Evolutionary conservation across 306 rosid genomes (phyloP), one percentile per base, ranked within the genome.

Genomic region (Alnus rubra): DNA sequence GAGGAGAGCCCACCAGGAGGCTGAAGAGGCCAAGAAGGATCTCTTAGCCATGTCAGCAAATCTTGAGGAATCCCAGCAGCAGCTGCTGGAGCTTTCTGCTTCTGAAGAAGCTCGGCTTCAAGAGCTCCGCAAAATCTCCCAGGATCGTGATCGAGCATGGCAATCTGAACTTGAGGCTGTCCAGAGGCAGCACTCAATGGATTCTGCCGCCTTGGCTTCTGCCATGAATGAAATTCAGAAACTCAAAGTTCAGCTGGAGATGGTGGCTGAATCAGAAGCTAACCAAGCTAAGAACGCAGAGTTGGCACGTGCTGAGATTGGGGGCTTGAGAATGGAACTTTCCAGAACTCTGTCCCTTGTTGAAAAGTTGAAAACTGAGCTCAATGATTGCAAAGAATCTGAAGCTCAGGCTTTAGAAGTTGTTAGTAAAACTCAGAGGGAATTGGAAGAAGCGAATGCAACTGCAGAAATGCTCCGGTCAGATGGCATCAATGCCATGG

Each of bases 111-210:
- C 75, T 50, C 89, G 97, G 63, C 83, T 93, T 73, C 88, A 83
- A 83, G 98, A 93, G 81, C 90, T 90, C 48, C 87, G 87, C 16
- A 83, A 84, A 76, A 80, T 94, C 65, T 92, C 98, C 58, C 98
- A 94, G 72, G 98, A 90, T 69, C 89, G 97, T 0, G 98, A 94
- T 81, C 78, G 88, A 82, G 98, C 88, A 7, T 94, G 98, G 98
- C 90, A 94, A 60, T 94, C 97, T 23, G 98, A 94, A 73, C 93
- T 94, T 15, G 93, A 90, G 86, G 98, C 97, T 52, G 88, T 91
- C 71, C 94, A 87, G 83, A 87, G 89, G 81, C 98, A 94, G 84
- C 97, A 93, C 50, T 76, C 97, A n/a, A 91, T 91, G 92, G 98
- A 94, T 76, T 89, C 95, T 54, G 31, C 97, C 54, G 91, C 97